A percentile compares a stretch with the other conserved stretches of the same genome.
These are phyloP conservation scores for Naematelia encephala DNA, from an alignment of 768 basidiomycete genomes.

Conservation along the genomic window DNA sequence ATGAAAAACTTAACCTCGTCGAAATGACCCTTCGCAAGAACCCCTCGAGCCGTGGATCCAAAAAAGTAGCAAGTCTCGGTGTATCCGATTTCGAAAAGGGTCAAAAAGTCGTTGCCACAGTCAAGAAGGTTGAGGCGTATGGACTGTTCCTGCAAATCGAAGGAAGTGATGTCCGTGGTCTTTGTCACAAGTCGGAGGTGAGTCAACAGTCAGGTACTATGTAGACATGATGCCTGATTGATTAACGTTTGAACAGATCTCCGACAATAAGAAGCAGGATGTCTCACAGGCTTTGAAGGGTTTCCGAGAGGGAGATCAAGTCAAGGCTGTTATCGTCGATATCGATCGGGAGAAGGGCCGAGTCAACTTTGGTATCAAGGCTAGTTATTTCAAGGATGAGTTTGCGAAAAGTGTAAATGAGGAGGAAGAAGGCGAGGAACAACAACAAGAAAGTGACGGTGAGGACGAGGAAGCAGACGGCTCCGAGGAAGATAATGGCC, in stretches of 20 bases:
- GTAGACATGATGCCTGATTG: not conserved
- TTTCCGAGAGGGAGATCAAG: constrained; percentile 81
- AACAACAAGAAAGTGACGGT: constrained; percentile 28
- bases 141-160: constrained; percentile 90
- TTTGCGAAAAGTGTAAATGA: constrained; percentile 37
- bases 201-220: constrained; percentile 21
- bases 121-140: constrained; percentile 80
- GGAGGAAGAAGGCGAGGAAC: constrained; percentile 39
- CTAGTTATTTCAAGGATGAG: constrained; percentile 67
- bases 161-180: constrained; percentile 75
- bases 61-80: constrained; percentile 42
- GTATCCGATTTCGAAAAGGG: constrained; percentile 65
- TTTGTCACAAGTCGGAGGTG: constrained; percentile 93
- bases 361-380: constrained; percentile 77
- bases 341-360: constrained; percentile 76
- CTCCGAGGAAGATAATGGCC: constrained; percentile 32
- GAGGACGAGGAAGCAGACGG: constrained; percentile 46
- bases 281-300: constrained; percentile 69
- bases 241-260: constrained; percentile 58
- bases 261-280: constrained; percentile 81
- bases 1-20: constrained; percentile 69
- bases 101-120: constrained; percentile 71
- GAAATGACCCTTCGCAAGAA: constrained; percentile 76
- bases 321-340: constrained; percentile 71
- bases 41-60: constrained; percentile 32